Conservation (phyloP, 2,329 filamentous ascomycete species). For the Colletotrichum endophyticum region DNA sequence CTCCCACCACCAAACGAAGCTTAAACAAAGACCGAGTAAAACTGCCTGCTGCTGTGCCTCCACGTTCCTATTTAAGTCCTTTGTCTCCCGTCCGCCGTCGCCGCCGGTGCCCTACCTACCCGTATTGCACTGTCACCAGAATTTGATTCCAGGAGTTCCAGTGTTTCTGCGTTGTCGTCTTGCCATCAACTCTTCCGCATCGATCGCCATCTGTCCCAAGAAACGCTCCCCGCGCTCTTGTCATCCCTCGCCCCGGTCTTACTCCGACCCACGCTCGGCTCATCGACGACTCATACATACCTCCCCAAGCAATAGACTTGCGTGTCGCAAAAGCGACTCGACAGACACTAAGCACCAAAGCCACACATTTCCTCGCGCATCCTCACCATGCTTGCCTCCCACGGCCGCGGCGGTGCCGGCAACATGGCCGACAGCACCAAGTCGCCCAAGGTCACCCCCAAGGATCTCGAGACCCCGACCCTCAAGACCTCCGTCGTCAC, state of each 20-base stretch:
- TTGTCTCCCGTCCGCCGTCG: neutral
- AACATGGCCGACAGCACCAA: conserved; percentile 67
- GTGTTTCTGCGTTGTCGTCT: neutral
- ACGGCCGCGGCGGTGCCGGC: conserved; percentile 80
- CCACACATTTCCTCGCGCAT: neutral
- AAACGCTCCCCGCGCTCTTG: neutral
- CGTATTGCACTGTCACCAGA: neutral
- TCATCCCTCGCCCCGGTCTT: neutral
- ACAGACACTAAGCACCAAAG: neutral
- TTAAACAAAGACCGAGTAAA: neutral
- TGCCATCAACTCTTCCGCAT: neutral
- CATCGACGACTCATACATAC: neutral
- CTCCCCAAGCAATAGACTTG: neutral
- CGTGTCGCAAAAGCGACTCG: neutral
- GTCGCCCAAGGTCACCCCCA: conserved; percentile 52
- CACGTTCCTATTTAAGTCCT: conserved; percentile 15
- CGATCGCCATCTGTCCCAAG: neutral
- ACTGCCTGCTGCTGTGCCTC: neutral
- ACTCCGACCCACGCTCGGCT: neutral
- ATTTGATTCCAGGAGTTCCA: neutral
- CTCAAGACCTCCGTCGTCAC: conserved; percentile 86
- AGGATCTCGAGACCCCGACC: conserved; percentile 80
- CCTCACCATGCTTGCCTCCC: conserved; percentile 59
- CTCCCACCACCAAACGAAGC: neutral
- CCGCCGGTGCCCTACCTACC: neutral